Evolutionary conservation across 306 rosid species (phyloP), one percentile per base, ranked within the genome.

Genomic region (Canavalia gladiata): DNA sequence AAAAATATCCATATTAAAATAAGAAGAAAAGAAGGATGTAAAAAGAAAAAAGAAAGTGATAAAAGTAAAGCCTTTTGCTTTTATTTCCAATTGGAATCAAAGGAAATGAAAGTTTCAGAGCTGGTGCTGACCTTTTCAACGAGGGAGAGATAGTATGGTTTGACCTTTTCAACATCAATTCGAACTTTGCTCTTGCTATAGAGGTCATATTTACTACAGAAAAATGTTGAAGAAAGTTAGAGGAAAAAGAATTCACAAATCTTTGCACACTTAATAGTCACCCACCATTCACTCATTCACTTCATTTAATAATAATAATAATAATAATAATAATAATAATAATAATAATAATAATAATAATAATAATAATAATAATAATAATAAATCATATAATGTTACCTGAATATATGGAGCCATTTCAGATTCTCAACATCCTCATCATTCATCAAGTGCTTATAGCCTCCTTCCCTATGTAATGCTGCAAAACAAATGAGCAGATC

Each of bases 181-280:
- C 89, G 67, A 34, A 84, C 90, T 41, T 92, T 92, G 87, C 97
- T 92, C 88, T 94, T 94, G 84, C 95, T 94, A 46, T 94, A 94
- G 29, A 94, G 94, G 54, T 94, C 98, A 82, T 92, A 90, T 75
- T 94, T 90, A 86, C 98, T 94, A 79, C 87, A 85, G 1, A 0
- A 39, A 9, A 7, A 59, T 28, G 5, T 5, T 28, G 9, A 4
- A 73, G 1, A 60, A 80, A 46, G 45, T 75, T 51, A 72, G 47
- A 31, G 57, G 43, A 50, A 78, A 52, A 2, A 78, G 25, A 18
- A 18, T 58, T 55, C 41, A 76, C 33, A 39, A 76, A 68, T 28
- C 13, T 35, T 60, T 49, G 30, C 4, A 29, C 0, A 39, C 57
- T 18, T 54, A 4, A 47, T 68, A 30, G 7, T 3, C 4, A 51